phyloP scores from a whole-genome alignment of 208 protist genomes.

The Sergeia podlipaevii region DNA sequence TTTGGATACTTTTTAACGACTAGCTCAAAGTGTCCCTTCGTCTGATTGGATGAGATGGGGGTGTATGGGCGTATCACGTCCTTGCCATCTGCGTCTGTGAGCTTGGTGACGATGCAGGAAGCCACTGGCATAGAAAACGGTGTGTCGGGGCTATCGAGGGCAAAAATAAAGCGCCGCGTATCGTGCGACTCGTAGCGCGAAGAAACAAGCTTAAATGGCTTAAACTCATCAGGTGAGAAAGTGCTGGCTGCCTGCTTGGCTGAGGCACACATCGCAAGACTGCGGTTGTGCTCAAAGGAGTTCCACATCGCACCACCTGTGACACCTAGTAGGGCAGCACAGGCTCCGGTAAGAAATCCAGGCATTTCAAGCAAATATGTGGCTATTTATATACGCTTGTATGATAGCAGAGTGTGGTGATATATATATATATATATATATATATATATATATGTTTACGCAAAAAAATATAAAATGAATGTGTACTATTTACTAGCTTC shows the following conservation, averaged over 20 bases:
- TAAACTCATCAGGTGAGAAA: constrained; percentile 71
- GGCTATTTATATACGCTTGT: too few species aligned
- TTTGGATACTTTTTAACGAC: constrained; percentile 85
- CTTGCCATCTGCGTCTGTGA: constrained; percentile 76
- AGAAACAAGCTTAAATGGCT: constrained; percentile 74
- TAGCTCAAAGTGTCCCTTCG: constrained; percentile 81
- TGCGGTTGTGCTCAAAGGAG: constrained; percentile 14
- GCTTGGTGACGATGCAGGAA: constrained; percentile 80
- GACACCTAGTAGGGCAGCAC: constrained; percentile 27
- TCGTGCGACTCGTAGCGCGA: constrained; percentile 85
- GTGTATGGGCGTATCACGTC: constrained; percentile 90
- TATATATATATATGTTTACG: background rate
- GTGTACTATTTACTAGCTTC: background rate
- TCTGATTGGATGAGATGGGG: constrained; percentile 59
- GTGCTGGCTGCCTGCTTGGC: constrained; percentile 32
- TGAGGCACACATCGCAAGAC: constrained; percentile 28
- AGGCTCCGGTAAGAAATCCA: constrained; percentile 36
- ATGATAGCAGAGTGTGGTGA: too few species aligned
- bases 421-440: too few species aligned
- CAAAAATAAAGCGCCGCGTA: constrained; percentile 81
- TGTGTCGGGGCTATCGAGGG: constrained; percentile 41
- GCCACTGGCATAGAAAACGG: constrained; percentile 55
- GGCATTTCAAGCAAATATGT: constrained; percentile 20
- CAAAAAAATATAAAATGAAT: background rate
- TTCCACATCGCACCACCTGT: constrained; percentile 25